Evolutionary conservation across 1,284 basidiomycete genomes (phyloP).

Genomic region (Irpex lacteus): DNA sequence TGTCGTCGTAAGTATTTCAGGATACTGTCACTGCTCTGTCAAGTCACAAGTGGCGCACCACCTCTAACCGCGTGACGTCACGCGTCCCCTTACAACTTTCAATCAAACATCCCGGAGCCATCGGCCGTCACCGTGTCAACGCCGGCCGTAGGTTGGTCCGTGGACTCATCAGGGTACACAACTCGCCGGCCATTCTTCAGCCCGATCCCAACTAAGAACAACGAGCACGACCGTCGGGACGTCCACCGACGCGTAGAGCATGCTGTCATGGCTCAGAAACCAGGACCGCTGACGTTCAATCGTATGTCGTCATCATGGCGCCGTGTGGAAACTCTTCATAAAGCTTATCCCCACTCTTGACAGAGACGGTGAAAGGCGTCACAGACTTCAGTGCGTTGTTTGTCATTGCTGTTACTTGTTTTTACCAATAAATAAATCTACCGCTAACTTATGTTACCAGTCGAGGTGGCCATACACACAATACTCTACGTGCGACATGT

Average conservation of each 20-base stretch:
- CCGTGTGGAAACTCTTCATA: background rate
- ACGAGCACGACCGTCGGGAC: background rate
- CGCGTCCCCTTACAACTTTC: background rate
- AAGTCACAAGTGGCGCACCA: background rate
- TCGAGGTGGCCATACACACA: conserved; percentile 91
- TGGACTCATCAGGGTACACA: background rate
- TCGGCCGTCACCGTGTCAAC: too few relatives aligned
- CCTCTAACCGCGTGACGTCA: background rate
- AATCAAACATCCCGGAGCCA: too few relatives aligned
- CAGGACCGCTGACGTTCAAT: conserved; percentile 31
- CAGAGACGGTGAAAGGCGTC: conserved; percentile 60
- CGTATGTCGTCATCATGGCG: conserved; percentile 22
- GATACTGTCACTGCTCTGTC: background rate
- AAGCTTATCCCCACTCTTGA: conserved; percentile 2
- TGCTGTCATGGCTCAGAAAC: conserved; percentile 6
- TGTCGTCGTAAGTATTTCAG: background rate
- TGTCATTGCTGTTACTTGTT: background rate
- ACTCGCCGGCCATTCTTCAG: background rate
- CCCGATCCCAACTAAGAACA: background rate
- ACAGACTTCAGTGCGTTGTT: conserved; percentile 59
- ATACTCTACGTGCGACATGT: conserved; percentile 89
- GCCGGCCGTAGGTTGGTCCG: background rate
- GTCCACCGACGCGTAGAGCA: background rate
- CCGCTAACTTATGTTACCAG: conserved; percentile 37
- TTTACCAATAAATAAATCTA: background rate